phyloP scores from a whole-genome alignment of 805 yeast species.

The Candida sakaeoensis region DNA sequence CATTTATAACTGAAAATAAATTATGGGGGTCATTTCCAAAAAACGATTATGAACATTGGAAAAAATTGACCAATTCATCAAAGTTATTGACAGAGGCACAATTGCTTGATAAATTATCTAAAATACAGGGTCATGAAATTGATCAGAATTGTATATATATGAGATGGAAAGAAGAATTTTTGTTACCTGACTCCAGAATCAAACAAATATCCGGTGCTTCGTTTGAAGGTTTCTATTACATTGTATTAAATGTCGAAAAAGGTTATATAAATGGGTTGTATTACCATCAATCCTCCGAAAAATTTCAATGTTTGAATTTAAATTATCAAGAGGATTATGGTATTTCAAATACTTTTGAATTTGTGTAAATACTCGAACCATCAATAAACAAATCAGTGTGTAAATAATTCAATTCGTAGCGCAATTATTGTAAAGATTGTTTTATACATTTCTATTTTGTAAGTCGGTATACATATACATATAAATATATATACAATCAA shows the following conservation, averaged over 20 bases:
- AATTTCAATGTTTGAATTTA: slow-evolving; percentile 72
- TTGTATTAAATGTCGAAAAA: slow-evolving; percentile 68
- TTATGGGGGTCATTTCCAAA: slow-evolving; percentile 50
- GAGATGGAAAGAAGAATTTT: slow-evolving; percentile 93
- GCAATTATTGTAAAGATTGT: no score
- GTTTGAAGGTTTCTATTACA: slow-evolving; percentile 88
- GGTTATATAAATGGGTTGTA: slow-evolving; percentile 80
- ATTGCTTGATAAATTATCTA: slow-evolving; percentile 23
- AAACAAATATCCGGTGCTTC: slow-evolving; percentile 68
- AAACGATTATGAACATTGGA: slow-evolving; percentile 51
- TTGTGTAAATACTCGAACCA: slow-evolving; percentile 7
- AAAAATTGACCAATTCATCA: slow-evolving; percentile 42
- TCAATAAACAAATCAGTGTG: neutral
- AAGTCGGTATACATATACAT: no score
- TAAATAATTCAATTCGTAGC: neutral
- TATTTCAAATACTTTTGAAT: slow-evolving; percentile 9
- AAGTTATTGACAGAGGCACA: slow-evolving; percentile 46
- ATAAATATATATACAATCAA: neutral
- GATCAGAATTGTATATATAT: slow-evolving; percentile 53
- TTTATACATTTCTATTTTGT: no score
- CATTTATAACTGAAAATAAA: slow-evolving; percentile 55
- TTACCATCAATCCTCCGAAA: slow-evolving; percentile 76
- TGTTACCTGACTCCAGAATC: slow-evolving; percentile 75
- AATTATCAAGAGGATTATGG: slow-evolving; percentile 51
- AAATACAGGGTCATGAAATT: slow-evolving; percentile 25